phyloP scores from a whole-genome alignment of 225 moss, liverwort and hornwort species.

The Takakia lepidozioides region DNA sequence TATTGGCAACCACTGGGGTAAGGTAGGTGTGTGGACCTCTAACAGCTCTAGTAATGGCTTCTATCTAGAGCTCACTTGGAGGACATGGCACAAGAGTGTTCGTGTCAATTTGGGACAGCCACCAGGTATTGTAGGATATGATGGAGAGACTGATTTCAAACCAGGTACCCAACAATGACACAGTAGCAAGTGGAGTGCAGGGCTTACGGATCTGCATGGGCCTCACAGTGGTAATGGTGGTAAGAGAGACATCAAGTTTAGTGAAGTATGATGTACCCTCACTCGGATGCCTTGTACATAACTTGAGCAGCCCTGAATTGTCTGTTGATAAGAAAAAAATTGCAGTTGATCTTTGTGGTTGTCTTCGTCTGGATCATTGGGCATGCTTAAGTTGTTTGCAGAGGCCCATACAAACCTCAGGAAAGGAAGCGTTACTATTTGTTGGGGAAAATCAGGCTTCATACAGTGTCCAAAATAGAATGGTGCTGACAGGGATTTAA shows the following conservation, averaged over 20 bases:
- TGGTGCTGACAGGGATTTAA: too few relatives aligned
- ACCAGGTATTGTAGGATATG: too few relatives aligned
- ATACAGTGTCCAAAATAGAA: too few relatives aligned
- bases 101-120: too few relatives aligned
- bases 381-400: too few relatives aligned
- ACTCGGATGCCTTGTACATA: conserved; percentile 33
- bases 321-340: conserved; percentile 13
- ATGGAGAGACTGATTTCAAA: conserved; percentile 11
- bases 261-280: conserved; percentile 12
- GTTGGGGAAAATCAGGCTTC: too few relatives aligned
- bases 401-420: too few relatives aligned
- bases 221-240: conserved; percentile 23
- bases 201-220: conserved; percentile 16
- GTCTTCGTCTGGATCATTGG: too few relatives aligned
- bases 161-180: conserved; percentile 16
- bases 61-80: conserved; percentile 1
- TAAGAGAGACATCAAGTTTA: conserved; percentile 15
- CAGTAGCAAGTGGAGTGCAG: conserved; percentile 7
- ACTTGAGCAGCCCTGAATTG: conserved; percentile 17
- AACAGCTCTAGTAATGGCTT: background rate
- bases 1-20: conserved; percentile 8
- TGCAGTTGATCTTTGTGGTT: too few relatives aligned
- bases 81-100: conserved; percentile 3
- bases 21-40: conserved; percentile 7
- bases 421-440: too few relatives aligned